Percentiles rank a stretch among this genome's conserved stretches.
These are phyloP conservation scores for Kockiozyma suomiensis DNA, from an alignment of 805 yeast genomes.

Conservation along the genomic window DNA sequence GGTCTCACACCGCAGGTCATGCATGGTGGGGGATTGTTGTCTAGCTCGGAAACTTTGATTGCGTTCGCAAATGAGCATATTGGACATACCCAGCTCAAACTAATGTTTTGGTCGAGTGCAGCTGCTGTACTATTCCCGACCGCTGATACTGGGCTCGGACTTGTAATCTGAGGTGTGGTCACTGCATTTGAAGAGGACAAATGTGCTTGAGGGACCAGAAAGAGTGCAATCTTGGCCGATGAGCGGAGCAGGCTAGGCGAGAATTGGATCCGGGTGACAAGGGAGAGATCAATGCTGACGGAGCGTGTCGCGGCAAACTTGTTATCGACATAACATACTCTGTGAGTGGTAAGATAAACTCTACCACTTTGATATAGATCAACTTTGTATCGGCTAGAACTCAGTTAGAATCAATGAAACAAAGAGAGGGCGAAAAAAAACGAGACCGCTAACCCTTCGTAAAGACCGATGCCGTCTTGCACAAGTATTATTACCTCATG, in stretches of 20 bases:
- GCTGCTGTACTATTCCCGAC: not conserved
- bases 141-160: not conserved
- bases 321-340: conserved; percentile 75
- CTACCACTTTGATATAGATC: conserved; percentile 71
- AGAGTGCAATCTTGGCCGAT: conserved; percentile 71
- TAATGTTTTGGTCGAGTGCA: conserved; percentile 8
- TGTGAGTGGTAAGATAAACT: conserved; percentile 68
- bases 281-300: conserved; percentile 51
- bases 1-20: conserved; percentile 64
- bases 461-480: conserved; percentile 66
- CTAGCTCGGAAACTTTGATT: conserved; percentile 42
- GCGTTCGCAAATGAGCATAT: conserved; percentile 77
- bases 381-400: conserved; percentile 57
- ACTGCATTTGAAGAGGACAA: not conserved
- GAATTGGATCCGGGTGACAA: conserved; percentile 41
- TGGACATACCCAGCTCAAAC: conserved; percentile 75
- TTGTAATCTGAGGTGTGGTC: not conserved
- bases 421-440: not conserved
- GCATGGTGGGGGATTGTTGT: conserved; percentile 51
- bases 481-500: conserved; percentile 57
- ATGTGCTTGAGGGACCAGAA: not conserved
- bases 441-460: conserved; percentile 53
- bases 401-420: not conserved
- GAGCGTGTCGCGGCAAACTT: conserved; percentile 47
- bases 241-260: conserved; percentile 63